Evolutionary conservation across 208 protist species (phyloP).

Genomic region (Leishmania lainsoni): DNA sequence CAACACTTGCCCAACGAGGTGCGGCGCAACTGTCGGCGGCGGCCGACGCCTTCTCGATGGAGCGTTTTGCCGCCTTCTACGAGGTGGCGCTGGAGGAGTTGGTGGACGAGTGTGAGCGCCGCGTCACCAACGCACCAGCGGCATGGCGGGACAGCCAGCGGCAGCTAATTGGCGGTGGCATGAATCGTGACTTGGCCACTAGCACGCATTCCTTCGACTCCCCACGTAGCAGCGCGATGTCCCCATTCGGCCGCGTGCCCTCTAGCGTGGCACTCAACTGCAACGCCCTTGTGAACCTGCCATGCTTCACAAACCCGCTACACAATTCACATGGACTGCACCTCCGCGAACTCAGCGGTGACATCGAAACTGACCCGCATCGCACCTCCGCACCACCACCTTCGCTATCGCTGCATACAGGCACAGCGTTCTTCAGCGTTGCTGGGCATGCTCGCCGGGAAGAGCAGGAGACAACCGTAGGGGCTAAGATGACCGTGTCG

Average conservation of each 20-base stretch:
- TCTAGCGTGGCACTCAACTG: background rate
- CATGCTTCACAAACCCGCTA: conserved; percentile 6
- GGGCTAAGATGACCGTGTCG: conserved; percentile 24
- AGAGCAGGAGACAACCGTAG: conserved; percentile 4
- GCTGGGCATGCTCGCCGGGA: conserved; percentile 10
- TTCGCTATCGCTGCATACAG: background rate
- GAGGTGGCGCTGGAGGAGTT: conserved; percentile 75
- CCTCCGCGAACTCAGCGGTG: background rate
- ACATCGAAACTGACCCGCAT: background rate
- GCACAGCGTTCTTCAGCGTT: conserved; percentile 14
- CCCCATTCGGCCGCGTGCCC: conserved; percentile 4
- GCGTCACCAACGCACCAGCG: conserved; percentile 54
- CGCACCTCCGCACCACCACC: background rate
- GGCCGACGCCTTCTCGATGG: conserved; percentile 40
- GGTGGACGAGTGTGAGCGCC: conserved; percentile 70
- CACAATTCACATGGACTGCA: conserved; percentile 16
- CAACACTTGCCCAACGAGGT: background rate
- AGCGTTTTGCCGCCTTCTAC: conserved; percentile 69
- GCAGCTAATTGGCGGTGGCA: conserved; percentile 29
- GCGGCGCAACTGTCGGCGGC: background rate
- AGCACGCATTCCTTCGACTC: conserved; percentile 58
- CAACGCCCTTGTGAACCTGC: conserved; percentile 10
- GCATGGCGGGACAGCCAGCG: conserved; percentile 28
- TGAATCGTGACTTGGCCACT: conserved; percentile 32
- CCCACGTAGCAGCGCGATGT: conserved; percentile 28